Evolutionary conservation across 345 rosid species (phyloP).

Genomic region (Moringa oleifera): DNA sequence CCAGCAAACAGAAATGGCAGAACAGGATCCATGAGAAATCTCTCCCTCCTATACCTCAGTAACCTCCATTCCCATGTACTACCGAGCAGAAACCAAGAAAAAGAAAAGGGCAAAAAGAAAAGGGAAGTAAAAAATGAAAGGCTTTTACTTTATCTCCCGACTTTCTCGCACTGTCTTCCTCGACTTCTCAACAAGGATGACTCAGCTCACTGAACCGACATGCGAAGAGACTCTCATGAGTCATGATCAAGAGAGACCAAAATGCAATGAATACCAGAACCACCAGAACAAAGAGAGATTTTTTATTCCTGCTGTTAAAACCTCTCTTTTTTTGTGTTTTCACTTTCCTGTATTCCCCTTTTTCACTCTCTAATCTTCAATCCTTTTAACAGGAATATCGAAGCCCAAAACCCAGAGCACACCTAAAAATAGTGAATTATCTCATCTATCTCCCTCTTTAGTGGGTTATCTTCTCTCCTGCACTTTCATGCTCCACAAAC

Average conservation of each 20-base stretch:
- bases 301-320: constrained; percentile 12
- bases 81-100: neutral
- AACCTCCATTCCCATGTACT: constrained; percentile 24
- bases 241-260: constrained; percentile 34
- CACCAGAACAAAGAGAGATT: constrained; percentile 8
- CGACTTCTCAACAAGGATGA: constrained; percentile 18
- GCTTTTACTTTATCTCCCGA: constrained; percentile 21
- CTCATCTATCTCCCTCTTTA: neutral
- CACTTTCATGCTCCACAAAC: constrained; percentile 1
- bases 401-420: neutral
- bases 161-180: constrained; percentile 15
- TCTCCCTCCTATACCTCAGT: no score
- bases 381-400: neutral
- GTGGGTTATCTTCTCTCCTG: constrained; percentile 6
- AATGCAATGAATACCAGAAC: constrained; percentile 22
- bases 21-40: no score
- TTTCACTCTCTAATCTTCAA: neutral
- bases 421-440: constrained; percentile 1
- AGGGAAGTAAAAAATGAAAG: no score
- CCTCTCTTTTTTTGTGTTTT: constrained; percentile 7
- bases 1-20: no score
- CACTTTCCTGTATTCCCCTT: neutral
- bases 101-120: neutral
- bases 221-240: constrained; percentile 26
- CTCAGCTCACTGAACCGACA: constrained; percentile 22